Base-by-base conservation (phyloP, 139 green algal species). In the Closterium sp. region DNA sequence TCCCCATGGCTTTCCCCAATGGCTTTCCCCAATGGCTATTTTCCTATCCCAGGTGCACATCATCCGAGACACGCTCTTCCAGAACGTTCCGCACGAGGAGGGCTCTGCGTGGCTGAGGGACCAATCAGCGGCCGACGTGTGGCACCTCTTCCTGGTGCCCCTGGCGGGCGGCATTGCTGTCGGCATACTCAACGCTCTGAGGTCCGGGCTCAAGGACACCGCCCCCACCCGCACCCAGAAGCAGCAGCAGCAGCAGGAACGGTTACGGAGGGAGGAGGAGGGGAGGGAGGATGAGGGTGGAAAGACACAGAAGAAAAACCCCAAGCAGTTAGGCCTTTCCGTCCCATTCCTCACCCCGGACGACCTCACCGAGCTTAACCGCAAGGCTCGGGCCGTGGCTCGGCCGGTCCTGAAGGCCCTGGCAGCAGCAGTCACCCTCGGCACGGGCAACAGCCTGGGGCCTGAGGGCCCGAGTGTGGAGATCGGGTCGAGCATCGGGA, bases 391-490 rank as follows among this genome's bases (percentile, higher is more conserved):
- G 55, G 88, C 34, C n/a, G 83, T 31, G 28, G 34, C 36, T 16
- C 19, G 32, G 25, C 91, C 91, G 38, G 87, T 87, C 32, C 89
- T 95, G 86, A 95, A 96, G 64, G 43, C 94, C 16, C 85, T 91
- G 21, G 96, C 96, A 5, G 96, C 96, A 7, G 96, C 96, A 10
- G 94, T 98, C 87, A 98, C 96, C 0, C 94, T 98, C 6, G 96
- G 97, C 38, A 96, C 93, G 19, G 98, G 97, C 4, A 96, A 96
- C 31, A 97, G 95, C 1, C 93, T 99, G 55, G 98, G 98, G 0
- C 98, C 98, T 0, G 98, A 99, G 92, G 98, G 97, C 0, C 97
- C 98, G 84, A 96, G 89, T 81, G 98, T 99, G n/a, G 98, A 99
- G 91, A 97, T 99, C 33, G 98, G 98, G 2, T 95, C 95, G 84